These are phyloP conservation scores for Fusarium longipes DNA, from an alignment of 2,329 filamentous ascomycete genomes.

Conservation along the genomic window DNA sequence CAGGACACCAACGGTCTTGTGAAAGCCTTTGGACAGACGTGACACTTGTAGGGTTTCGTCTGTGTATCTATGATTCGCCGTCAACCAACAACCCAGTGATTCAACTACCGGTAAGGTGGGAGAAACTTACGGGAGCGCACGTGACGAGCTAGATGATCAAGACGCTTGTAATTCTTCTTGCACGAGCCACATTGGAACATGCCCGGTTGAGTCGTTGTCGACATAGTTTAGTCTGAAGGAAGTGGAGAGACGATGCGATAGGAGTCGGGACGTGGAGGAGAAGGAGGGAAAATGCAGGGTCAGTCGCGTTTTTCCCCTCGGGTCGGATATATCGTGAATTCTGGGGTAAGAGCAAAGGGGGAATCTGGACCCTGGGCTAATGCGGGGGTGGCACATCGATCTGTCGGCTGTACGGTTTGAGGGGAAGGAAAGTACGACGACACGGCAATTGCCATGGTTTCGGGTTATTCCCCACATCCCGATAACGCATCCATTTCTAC, in stretches of 20 bases:
- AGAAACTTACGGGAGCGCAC: constrained; percentile 49
- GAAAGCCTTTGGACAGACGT: constrained; percentile 47
- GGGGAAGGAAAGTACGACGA: background rate
- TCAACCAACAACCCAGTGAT: background rate
- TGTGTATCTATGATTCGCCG: constrained; percentile 45
- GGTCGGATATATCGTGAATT: constrained; percentile 12
- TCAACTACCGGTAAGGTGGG: background rate
- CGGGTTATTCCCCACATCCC: constrained; percentile 15
- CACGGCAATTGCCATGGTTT: background rate
- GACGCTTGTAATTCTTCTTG: constrained; percentile 45
- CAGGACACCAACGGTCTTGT: constrained; percentile 44
- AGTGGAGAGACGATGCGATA: constrained; percentile 11
- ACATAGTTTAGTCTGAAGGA: constrained; percentile 1
- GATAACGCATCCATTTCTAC: background rate
- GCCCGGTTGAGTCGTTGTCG: constrained; percentile 29
- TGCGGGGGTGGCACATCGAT: constrained; percentile 10
- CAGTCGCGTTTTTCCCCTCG: constrained; percentile 18
- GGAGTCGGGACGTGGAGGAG: constrained; percentile 31
- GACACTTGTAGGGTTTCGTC: constrained; percentile 48
- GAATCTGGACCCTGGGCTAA: background rate
- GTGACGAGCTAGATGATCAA: constrained; percentile 50
- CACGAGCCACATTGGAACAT: constrained; percentile 47
- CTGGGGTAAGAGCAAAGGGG: background rate
- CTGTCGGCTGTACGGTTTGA: no score
- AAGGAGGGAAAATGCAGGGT: constrained; percentile 3